A percentile compares a stretch with the other conserved stretches of the same genome.
Conservation (phyloP, 2,329 filamentous ascomycete genomes). For the Colletotrichum liaoningense region DNA sequence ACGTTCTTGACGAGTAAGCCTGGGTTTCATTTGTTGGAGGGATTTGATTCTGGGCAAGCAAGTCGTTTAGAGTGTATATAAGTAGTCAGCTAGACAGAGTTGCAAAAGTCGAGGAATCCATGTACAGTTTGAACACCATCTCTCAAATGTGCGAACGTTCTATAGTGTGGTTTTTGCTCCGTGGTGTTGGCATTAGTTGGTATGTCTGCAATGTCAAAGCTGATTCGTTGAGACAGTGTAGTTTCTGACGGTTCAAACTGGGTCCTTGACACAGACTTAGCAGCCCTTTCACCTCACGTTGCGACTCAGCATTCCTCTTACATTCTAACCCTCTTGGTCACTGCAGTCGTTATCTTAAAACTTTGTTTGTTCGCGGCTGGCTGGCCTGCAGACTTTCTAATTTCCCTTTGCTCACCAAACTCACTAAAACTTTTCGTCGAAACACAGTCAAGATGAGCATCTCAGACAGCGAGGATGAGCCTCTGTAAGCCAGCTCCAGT, state of each 20-base stretch:
- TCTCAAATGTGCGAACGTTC: background rate
- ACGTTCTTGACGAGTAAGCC: slow-evolving; percentile 81
- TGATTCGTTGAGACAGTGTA: slow-evolving; percentile 20
- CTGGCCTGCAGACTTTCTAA: too few species aligned
- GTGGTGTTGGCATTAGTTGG: background rate
- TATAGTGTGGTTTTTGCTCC: background rate
- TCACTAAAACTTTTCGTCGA: too few species aligned
- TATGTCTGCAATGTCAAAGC: slow-evolving; percentile 3
- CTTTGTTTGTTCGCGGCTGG: background rate
- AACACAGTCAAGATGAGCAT: slow-evolving; percentile 4
- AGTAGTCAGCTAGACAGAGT: slow-evolving; percentile 43
- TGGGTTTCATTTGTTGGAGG: slow-evolving; percentile 36
- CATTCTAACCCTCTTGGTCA: background rate
- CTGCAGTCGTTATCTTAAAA: background rate
- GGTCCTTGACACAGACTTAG: slow-evolving; percentile 8
- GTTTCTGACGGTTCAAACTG: slow-evolving; percentile 13
- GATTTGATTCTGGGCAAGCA: slow-evolving; percentile 32
- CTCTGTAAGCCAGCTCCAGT: slow-evolving; percentile 52
- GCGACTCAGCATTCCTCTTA: background rate
- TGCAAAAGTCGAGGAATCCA: slow-evolving; percentile 34
- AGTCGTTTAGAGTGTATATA: slow-evolving; percentile 43
- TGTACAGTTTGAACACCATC: slow-evolving; percentile 19
- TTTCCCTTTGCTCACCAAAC: too few species aligned
- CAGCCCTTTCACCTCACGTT: slow-evolving; percentile 1
- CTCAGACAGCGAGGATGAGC: slow-evolving; percentile 57